Base-by-base conservation (phyloP, 257 asterid species). In the Henckelia pumila region DNA sequence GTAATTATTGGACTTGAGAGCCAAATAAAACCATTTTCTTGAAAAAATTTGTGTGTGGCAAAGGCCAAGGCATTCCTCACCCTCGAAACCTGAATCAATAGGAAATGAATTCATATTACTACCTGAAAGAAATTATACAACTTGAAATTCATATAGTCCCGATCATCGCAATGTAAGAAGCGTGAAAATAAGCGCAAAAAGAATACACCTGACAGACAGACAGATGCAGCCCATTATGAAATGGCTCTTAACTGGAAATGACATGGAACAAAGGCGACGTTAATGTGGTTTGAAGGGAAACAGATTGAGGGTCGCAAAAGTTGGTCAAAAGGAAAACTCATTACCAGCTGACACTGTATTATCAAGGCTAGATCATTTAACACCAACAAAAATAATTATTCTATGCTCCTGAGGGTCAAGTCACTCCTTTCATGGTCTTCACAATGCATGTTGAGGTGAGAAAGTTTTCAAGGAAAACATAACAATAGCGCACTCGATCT, bases 11-110 rank as follows among this genome's bases (percentile, higher is more conserved):
- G 99, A 81, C 97, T 94, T 56, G 99, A 87, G 73, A 94, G 81
- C 99, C 99, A 94, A 52, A 94, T 81, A 77, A 94, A 94, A 64
- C 97, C 97, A 78, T 87, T 94, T 76, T 91, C 96, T 71, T 91
- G 95, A 70, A 94, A 94, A 75, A 91, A 94, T 68, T 80, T 91
- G 87, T 94, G 99, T 26, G 99, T 94, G 50, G 99, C 96, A 70
- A 74, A 91, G 69, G 97, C 85, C 85, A 94, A 77, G 70, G 97
- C 95, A 81, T 87, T 94, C 82, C 97, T 78, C 75, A 94, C 97
- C 81, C 99, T 87, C 55, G 97, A 84, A 81, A 93, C 97, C 99
- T 93, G 77, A 71, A 71, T 49, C 76, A 67, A 64, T 56, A 26
- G 74, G 65, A 67, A 55, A 71, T 56, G 64, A 61, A 65, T 40